Percentiles rank a stretch among this genome's conserved stretches.
Conservation (phyloP, 768 basidiomycete genomes). For the Omphalotus guepiniiformis region DNA sequence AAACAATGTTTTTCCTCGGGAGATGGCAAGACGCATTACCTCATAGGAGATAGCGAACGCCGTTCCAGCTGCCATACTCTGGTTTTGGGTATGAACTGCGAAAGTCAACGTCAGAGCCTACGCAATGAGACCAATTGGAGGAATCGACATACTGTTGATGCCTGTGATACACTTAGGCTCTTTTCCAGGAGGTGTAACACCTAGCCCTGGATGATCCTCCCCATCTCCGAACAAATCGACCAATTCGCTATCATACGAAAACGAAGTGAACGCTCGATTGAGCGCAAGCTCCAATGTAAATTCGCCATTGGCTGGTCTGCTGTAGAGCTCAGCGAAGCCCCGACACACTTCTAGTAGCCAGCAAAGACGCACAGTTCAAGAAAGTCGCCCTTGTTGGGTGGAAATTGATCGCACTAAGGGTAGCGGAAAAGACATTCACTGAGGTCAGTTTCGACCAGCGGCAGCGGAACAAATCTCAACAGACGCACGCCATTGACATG, state of each 20-base stretch:
- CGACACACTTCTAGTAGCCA: not conserved
- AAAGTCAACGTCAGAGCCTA: not conserved
- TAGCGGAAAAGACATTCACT: not conserved
- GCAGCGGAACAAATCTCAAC: not conserved
- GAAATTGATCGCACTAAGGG: constrained; percentile 40
- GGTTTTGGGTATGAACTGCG: constrained; percentile 41
- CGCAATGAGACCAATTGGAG: not conserved
- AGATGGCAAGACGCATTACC: constrained; percentile 11
- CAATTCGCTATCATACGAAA: constrained; percentile 27
- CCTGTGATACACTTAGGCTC: constrained; percentile 28
- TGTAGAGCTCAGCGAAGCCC: not conserved
- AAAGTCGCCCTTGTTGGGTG: constrained; percentile 37
- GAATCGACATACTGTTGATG: constrained; percentile 29
- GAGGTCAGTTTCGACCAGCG: not conserved
- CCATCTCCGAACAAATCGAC: constrained; percentile 30
- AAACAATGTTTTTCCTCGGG: not conserved
- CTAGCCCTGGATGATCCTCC: constrained; percentile 28
- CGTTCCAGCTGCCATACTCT: constrained; percentile 43
- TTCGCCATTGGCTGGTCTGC: constrained; percentile 35
- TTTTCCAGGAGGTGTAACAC: constrained; percentile 20
- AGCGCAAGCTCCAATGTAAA: constrained; percentile 40
- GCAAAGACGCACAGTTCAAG: constrained; percentile 33
- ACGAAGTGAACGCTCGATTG: constrained; percentile 38
- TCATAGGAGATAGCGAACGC: constrained; percentile 43
- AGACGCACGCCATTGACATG: constrained; percentile 29